Percentiles rank a stretch among this genome's conserved stretches.
phyloP scores from a whole-genome alignment of 768 basidiomycete species.

The Phylloporus scabripes region DNA sequence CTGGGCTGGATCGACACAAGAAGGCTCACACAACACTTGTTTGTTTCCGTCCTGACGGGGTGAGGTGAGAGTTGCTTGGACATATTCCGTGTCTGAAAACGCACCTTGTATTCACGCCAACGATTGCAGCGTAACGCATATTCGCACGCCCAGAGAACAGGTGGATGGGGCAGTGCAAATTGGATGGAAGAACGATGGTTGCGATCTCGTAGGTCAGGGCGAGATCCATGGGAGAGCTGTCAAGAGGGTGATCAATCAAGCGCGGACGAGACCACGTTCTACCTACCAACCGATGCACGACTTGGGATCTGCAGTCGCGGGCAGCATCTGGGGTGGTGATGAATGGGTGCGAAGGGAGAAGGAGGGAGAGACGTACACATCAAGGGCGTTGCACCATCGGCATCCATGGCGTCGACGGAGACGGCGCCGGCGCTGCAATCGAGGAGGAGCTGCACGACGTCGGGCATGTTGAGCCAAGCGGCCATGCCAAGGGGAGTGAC shows the following conservation, averaged over 20 bases:
- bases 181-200: conserved; percentile 71
- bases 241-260: conserved; percentile 5
- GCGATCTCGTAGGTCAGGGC: conserved; percentile 67
- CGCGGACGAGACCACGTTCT: conserved; percentile 1
- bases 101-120: conserved; percentile 55
- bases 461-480: conserved; percentile 65
- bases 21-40: conserved; percentile 23
- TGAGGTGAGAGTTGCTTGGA: conserved; percentile 2
- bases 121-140: conserved; percentile 54
- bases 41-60: conserved; percentile 30
- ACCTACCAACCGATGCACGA: conserved; percentile 63
- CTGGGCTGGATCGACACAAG: conserved; percentile 14
- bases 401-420: conserved; percentile 69
- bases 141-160: conserved; percentile 68
- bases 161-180: conserved; percentile 57
- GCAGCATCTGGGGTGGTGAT: conserved; percentile 53
- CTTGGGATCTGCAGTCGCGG: conserved; percentile 63
- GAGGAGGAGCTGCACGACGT: conserved; percentile 58
- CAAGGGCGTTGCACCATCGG: conserved; percentile 70
- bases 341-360: background rate
- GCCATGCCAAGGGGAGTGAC: conserved; percentile 76
- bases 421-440: conserved; percentile 57
- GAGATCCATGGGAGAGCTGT: conserved; percentile 58
- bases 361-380: conserved; percentile 59
- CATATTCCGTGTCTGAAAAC: conserved; percentile 5